Base-by-base conservation (phyloP, 108 stramenopile species). In the Asterionellopsis glacialis region DNA sequence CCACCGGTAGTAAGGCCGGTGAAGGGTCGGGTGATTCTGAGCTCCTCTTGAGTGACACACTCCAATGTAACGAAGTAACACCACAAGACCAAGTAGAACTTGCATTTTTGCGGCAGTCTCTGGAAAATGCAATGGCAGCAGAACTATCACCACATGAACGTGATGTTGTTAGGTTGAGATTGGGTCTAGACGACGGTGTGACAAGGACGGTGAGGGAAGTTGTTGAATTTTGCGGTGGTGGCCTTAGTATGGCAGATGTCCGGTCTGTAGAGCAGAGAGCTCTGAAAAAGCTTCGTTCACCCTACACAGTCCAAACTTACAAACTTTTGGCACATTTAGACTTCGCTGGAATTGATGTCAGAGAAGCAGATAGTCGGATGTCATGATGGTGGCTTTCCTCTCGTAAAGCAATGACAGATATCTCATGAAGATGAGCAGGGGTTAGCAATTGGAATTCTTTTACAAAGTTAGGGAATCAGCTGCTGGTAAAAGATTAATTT, bases 131-230 rank as follows among this genome's bases (percentile, higher is more conserved):
- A 44, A 77, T 93, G 83, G 83, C 85, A 7, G 65, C 84, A 1
- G 86, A 89, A 59, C 68, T 93, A 40, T 68, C 78, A 1, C 91
- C 91, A 9, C 82, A 76, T 56, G 91, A 93, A 72, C 83, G 91
- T 21, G 91, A 93, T 57, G 59, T 88, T 1, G 39, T 93, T 13
- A 85, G 88, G 26, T 61, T 93, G 56, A 74, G 91, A 11, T 67
- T 87, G 27, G 91, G 91, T 42, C 57, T 89, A 44, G 91, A 93
- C 61, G 86, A 83, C 62, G 88, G 91, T 18, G 68, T 81, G 15
- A 74, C 70, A 1, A 67, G 82, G 45, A 79, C 84, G 11, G 72
- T 67, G 9, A 62, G 75, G 16, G 76, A 93, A 69, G 84, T 93
- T 38, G 77, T 65, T 2, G 73, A 79, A 13, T 55, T 78, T n/a